Evolutionary conservation across 805 yeast genomes (phyloP).

Genomic region (Scheffersomyces coipomensis): DNA sequence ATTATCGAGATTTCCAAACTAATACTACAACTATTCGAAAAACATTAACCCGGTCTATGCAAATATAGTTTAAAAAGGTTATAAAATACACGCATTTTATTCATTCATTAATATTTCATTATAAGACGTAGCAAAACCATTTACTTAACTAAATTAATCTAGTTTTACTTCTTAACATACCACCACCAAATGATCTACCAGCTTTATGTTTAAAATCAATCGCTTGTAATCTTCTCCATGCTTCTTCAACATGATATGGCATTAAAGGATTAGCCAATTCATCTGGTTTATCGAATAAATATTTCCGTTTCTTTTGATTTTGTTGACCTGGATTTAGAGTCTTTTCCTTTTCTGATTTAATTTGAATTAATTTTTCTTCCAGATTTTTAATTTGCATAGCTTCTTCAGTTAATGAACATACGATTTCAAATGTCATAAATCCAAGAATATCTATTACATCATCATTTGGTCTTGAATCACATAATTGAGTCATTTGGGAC

Average conservation of each 20-base stretch:
- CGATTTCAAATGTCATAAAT: conserved; percentile 93
- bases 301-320: conserved; percentile 43
- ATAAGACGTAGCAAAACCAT: background rate
- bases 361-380: conserved; percentile 52
- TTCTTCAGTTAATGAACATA: conserved; percentile 88
- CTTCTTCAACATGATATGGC: conserved; percentile 82
- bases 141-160: conserved; percentile 39
- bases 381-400: conserved; percentile 77
- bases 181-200: conserved; percentile 70
- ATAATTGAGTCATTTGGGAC: conserved; percentile 82
- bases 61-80: too few relatives aligned
- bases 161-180: conserved; percentile 52
- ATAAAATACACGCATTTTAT: background rate
- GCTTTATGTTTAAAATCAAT: conserved; percentile 58
- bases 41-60: background rate
- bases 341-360: conserved; percentile 28
- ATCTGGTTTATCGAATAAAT: conserved; percentile 85
- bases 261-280: conserved; percentile 74
- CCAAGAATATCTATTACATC: conserved; percentile 96
- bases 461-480: conserved; percentile 91
- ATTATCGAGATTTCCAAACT: conserved; percentile 35
- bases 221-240: conserved; percentile 78
- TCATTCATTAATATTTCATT: background rate
- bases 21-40: conserved; percentile 1
- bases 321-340: conserved; percentile 12